Percentiles rank a stretch among this genome's conserved stretches.
Conservation (phyloP, 495 filamentous ascomycete species). For the Letharia lupina region DNA sequence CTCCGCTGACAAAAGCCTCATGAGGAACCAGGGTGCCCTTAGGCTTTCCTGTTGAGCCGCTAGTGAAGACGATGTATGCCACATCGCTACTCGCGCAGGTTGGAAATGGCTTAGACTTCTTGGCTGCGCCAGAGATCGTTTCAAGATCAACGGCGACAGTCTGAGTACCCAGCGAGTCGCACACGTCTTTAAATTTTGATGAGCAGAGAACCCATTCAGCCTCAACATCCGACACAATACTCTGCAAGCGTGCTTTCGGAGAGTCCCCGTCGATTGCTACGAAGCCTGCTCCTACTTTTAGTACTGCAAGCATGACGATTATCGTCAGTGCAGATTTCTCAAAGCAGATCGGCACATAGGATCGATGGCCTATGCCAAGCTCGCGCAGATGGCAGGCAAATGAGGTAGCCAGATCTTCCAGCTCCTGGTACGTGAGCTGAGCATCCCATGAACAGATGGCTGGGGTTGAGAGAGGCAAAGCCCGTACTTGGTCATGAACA, state of each 20-base stretch:
- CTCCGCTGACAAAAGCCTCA: constrained; percentile 38
- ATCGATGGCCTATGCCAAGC: constrained; percentile 28
- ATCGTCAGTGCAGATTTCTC: constrained; percentile 38
- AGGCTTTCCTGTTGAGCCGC: constrained; percentile 78
- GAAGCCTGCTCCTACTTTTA: constrained; percentile 44
- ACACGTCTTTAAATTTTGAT: constrained; percentile 16
- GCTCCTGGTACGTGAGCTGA: constrained; percentile 42
- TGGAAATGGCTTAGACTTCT: not conserved
- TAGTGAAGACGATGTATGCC: constrained; percentile 89
- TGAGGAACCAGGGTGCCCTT: constrained; percentile 81
- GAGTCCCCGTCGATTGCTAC: constrained; percentile 44
- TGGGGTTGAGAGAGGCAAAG: constrained; percentile 6
- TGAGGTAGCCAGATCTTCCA: constrained; percentile 33
- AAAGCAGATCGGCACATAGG: constrained; percentile 37
- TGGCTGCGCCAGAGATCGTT: not conserved
- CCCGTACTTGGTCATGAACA: not conserved
- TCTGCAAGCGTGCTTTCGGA: constrained; percentile 40
- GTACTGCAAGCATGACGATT: constrained; percentile 35
- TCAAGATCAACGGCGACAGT: constrained; percentile 8
- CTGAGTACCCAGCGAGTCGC: constrained; percentile 3
- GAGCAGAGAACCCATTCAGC: constrained; percentile 42
- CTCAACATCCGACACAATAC: constrained; percentile 40
- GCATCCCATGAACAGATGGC: constrained; percentile 42
- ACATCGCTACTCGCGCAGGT: constrained; percentile 35
- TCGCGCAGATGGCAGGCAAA: constrained; percentile 31